Conservation (phyloP, 257 asterid genomes). For the Sherardia arvensis region DNA sequence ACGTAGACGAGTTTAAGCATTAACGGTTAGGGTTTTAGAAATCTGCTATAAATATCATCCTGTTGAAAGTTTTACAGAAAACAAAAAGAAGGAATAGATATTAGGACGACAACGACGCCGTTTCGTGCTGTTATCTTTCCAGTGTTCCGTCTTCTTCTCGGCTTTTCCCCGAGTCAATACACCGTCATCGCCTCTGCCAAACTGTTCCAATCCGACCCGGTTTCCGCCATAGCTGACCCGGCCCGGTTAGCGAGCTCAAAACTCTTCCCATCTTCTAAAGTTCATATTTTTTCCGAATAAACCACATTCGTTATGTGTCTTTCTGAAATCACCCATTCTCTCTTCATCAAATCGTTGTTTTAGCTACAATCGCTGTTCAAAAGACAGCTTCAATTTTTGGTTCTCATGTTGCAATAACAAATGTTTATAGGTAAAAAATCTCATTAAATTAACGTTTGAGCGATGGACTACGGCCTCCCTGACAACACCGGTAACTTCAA, state of each 20-base stretch:
- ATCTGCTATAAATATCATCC: too few species aligned
- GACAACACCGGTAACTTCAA: constrained; percentile 6
- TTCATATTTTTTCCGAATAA: background rate
- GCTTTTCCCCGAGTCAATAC: background rate
- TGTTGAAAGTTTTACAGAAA: too few species aligned
- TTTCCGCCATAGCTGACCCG: background rate
- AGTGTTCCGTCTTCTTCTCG: background rate
- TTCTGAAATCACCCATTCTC: background rate
- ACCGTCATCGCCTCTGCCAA: background rate
- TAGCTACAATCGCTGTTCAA: too few species aligned
- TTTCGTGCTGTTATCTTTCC: background rate
- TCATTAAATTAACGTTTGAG: background rate
- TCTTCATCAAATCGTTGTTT: background rate
- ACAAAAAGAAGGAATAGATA: too few species aligned
- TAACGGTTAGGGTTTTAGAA: too few species aligned
- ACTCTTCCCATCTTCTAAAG: background rate
- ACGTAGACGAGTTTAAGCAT: too few species aligned
- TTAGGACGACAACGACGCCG: background rate
- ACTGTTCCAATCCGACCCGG: background rate
- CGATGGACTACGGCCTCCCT: constrained; percentile 14
- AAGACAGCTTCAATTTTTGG: too few species aligned
- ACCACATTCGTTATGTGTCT: background rate
- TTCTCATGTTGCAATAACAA: background rate
- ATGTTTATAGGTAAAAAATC: background rate
- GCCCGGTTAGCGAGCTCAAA: background rate